Evolutionary conservation across 2,329 filamentous ascomycete species (phyloP), one percentile per base, ranked within the genome.

Genomic region (Penicillium nordicum): DNA sequence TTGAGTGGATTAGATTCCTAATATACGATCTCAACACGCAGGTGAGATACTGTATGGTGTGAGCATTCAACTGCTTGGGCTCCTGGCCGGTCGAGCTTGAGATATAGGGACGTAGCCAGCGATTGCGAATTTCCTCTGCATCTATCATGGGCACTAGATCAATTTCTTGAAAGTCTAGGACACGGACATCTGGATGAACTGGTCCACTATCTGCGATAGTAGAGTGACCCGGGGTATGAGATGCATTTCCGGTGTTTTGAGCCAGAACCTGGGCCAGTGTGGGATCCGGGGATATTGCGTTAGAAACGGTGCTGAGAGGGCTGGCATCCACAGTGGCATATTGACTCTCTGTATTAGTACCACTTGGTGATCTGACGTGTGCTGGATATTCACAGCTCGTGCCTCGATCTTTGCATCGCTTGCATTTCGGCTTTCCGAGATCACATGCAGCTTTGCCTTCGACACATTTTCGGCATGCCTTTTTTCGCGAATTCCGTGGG

Each of bases 91-190:
- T 37, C 7, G 64, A 55, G 5, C 63, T 45, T 1, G 67, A 32
- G 4, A 66, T 47, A 42, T 65, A 71, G 4, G 66, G 58, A 12
- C 64, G 57, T 21, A 71, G 38, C 69, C 69, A 70, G 38, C 65
- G 60, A 50, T 70, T 62, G 0, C 65, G 63, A n/a, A 71, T 69
- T 32, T 66, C 57, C 25, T 32, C 42, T 18, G 59, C 65, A 55
- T 64, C 63, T 0, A 50, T 18, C n/a, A 60, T 61, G 5, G 64
- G 58, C 1, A 55, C 50, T 2, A 69, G 50, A 21, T 63, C 57
- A 8, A 65, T 18, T 11, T 46, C 2, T 4, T 29, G 41, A 9
- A 9, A 49, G 46, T 49, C 9, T 2, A 49, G n/a, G 4, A 3
- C 16, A 40, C 30, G n/a, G 4, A 3, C 16, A 40, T 40, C 23